These are phyloP conservation scores for Pezicula carpinea DNA, from an alignment of 2,329 filamentous ascomycete species.

Conservation along the genomic window DNA sequence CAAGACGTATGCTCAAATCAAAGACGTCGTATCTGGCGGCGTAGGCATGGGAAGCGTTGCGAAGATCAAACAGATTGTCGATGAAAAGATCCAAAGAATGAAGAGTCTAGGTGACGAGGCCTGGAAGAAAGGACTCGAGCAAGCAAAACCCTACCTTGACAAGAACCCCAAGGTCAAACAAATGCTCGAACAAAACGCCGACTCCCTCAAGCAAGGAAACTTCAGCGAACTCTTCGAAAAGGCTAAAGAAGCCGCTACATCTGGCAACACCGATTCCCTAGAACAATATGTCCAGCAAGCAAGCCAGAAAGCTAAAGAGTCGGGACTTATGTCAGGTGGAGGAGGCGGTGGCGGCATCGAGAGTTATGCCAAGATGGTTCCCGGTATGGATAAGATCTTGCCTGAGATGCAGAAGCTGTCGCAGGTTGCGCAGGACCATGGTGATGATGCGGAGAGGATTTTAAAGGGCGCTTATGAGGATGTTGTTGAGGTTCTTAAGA, in stretches of 20 bases:
- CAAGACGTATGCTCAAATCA: slow-evolving; percentile 63
- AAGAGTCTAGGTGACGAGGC: slow-evolving; percentile 65
- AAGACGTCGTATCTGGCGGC: slow-evolving; percentile 58
- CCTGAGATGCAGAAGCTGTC: slow-evolving; percentile 61
- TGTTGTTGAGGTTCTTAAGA: slow-evolving; percentile 58
- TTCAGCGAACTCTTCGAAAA: slow-evolving; percentile 58
- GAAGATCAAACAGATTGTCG: slow-evolving; percentile 53
- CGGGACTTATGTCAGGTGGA: too few species aligned
- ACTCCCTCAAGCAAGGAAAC: slow-evolving; percentile 64
- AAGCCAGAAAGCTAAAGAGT: slow-evolving; percentile 56
- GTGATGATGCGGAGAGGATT: slow-evolving; percentile 64
- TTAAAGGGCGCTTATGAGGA: slow-evolving; percentile 66
- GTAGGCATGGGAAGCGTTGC: slow-evolving; percentile 47
- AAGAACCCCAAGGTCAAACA: slow-evolving; percentile 75
- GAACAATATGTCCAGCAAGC: slow-evolving; percentile 57
- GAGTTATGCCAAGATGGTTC: slow-evolving; percentile 61
- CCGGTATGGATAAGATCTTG: slow-evolving; percentile 58
- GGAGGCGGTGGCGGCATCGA: slow-evolving; percentile 29
- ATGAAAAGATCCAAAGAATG: slow-evolving; percentile 66
- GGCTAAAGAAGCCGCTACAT: slow-evolving; percentile 55
- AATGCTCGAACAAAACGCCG: slow-evolving; percentile 65
- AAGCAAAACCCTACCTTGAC: slow-evolving; percentile 67
- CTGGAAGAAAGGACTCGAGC: slow-evolving; percentile 66
- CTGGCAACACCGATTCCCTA: slow-evolving; percentile 54
- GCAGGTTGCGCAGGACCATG: slow-evolving; percentile 62